phyloP scores from a whole-genome alignment of 2,329 filamentous ascomycete species.

The Penicillium thymicola region DNA sequence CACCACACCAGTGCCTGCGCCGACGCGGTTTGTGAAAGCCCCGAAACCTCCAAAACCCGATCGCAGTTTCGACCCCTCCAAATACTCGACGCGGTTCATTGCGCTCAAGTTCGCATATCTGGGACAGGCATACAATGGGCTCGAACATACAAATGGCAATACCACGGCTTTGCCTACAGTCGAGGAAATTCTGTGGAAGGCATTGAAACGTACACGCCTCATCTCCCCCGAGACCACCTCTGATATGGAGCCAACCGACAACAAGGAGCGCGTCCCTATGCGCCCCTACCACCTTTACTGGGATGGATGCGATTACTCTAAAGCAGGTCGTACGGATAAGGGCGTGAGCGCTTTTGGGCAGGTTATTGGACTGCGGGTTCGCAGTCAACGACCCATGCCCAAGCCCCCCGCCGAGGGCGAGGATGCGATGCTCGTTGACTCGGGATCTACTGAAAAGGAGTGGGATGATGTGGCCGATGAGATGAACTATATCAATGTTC shows the following conservation, averaged over 20 bases:
- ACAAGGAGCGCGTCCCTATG: conserved; percentile 40
- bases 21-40: conserved; percentile 40
- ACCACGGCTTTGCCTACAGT: conserved; percentile 71
- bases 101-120: conserved; percentile 93
- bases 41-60: conserved; percentile 4
- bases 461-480: conserved; percentile 75
- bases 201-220: conserved; percentile 73
- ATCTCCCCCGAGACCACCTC: conserved; percentile 65
- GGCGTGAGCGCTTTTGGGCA: conserved; percentile 97
- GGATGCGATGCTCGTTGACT: conserved; percentile 30
- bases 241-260: conserved; percentile 39
- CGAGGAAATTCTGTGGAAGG: conserved; percentile 92
- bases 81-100: conserved; percentile 78
- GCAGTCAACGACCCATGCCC: conserved; percentile 68
- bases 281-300: conserved; percentile 61
- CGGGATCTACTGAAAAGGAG: conserved; percentile 34
- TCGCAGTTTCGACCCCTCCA: conserved; percentile 69
- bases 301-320: conserved; percentile 84
- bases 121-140: conserved; percentile 86
- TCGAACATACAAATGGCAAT: conserved; percentile 77
- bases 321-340: conserved; percentile 88
- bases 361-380: conserved; percentile 77
- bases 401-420: conserved; percentile 16
- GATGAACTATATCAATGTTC: conserved; percentile 73
- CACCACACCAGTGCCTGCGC: conserved; percentile 22